Percentiles rank a stretch among this genome's conserved stretches.
Evolutionary conservation across 2,329 filamentous ascomycete species (phyloP).

Genomic region (Botryotinia globosa): DNA sequence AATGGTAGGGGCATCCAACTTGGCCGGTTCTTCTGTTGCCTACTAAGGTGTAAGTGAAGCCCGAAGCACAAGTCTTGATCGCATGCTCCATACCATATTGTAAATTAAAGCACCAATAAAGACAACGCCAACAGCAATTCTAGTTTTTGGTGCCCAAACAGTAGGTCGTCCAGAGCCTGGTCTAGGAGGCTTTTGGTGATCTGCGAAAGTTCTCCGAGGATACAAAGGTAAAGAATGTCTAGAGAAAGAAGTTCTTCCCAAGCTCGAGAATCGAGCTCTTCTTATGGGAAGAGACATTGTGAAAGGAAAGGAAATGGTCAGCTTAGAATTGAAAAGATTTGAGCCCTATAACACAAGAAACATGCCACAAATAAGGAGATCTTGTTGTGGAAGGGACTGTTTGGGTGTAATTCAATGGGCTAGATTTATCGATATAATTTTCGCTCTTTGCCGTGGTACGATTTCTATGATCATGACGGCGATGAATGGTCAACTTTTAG

Average conservation of each 20-base stretch:
- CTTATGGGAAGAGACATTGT: constrained; percentile 31
- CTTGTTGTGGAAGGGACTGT: neutral
- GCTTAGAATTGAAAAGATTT: constrained; percentile 15
- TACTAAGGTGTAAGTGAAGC: constrained; percentile 29
- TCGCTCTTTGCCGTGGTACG: constrained; percentile 14
- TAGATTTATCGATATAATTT: neutral
- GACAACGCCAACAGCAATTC: constrained; percentile 48
- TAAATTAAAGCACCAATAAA: constrained; percentile 49
- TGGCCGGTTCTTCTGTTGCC: constrained; percentile 39
- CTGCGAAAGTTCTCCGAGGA: constrained; percentile 31
- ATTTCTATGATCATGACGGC: constrained; percentile 16
- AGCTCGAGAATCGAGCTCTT: constrained; percentile 21
- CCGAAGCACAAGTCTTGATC: constrained; percentile 16
- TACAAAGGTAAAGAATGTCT: constrained; percentile 15
- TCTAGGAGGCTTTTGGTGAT: constrained; percentile 26
- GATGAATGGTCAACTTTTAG: constrained; percentile 5
- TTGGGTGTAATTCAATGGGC: neutral
- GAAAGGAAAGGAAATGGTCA: constrained; percentile 21
- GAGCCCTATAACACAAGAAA: constrained; percentile 28
- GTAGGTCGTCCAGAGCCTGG: constrained; percentile 16
- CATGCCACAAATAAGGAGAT: constrained; percentile 32
- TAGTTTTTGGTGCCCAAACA: constrained; percentile 47
- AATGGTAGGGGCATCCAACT: constrained; percentile 65
- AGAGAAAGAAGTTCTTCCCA: constrained; percentile 13
- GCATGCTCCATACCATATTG: constrained; percentile 45